Base-by-base conservation (phyloP, 352 stramenopile genomes). In the Thalassiosira exigua region DNA sequence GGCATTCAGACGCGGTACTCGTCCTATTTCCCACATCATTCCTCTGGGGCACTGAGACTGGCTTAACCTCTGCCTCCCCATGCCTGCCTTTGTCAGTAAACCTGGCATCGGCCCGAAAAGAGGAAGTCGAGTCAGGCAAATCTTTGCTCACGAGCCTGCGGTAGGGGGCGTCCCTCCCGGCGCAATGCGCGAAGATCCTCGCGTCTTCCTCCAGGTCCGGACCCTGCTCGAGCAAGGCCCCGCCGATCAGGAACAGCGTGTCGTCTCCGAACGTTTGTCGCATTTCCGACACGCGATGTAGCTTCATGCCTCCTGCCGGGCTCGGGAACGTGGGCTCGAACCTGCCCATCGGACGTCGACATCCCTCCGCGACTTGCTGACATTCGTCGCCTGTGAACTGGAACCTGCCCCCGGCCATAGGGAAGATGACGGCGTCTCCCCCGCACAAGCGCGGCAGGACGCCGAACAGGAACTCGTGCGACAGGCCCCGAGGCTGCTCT, bases 381-480 rank as follows among this genome's bases (percentile, higher is more conserved):
- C 61, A 79, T 62, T 79, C 58, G 2, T 72, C 53, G 0, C 3
- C 14, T 9, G 70, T 62, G 29, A 79, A 79, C 32, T 69, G 61
- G 26, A 79, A 79, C 5, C 61, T 36, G 1, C 70, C 61, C 17
- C 60, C 61, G 30, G 60, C 22, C 36, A 68, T 73, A 12, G 42
- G 56, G 44, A 79, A 79, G 12, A 79, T 79, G 5, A 79, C 42
- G n/a, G 42, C 56, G 56, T 79, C 70, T 46, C 39, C 61, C 14
- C 70, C 61, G 27, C 60, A 73, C 21, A 79, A 48, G 48, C 61
- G 53, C 14, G 61, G 60, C 21, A 79, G 51, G n/a, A 69, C 21
- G 14, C 61, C 60, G 62, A 79, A 79, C 4, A 79, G 50, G 33
- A 79, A 73, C n/a, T 73, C 30, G 52, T 79, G 70, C 5, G 53